phyloP scores from a whole-genome alignment of 805 yeast genomes.

The Saturnispora quitensis region DNA sequence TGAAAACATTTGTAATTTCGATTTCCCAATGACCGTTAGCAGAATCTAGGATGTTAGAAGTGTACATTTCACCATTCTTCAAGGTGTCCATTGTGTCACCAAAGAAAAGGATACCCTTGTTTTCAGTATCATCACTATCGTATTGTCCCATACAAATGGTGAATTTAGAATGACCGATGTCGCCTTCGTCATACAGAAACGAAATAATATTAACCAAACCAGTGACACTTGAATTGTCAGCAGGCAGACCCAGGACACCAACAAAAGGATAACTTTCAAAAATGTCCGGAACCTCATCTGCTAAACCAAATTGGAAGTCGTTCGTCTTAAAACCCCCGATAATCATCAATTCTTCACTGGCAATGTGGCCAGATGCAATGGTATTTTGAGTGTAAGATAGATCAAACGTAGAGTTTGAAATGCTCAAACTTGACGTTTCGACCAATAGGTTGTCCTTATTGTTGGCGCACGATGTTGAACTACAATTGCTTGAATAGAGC shows the following conservation, averaged over 20 bases:
- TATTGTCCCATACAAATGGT: conserved; percentile 36
- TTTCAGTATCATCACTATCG: conserved; percentile 16
- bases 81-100: conserved; percentile 32
- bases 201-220: conserved; percentile 33
- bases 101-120: conserved; percentile 36
- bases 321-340: conserved; percentile 30
- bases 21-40: conserved; percentile 44
- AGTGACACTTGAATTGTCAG: conserved; percentile 29
- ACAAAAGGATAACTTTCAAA: conserved; percentile 44
- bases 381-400: conserved; percentile 46
- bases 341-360: conserved; percentile 27
- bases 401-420: conserved; percentile 29
- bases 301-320: conserved; percentile 45
- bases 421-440: conserved; percentile 3
- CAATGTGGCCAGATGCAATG: conserved; percentile 39
- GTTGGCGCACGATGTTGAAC: conserved; percentile 32
- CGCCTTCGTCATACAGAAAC: conserved; percentile 27
- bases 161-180: conserved; percentile 33
- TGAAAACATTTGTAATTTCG: conserved; percentile 29
- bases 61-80: conserved; percentile 34
- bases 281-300: conserved; percentile 42
- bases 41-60: conserved; percentile 28
- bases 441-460: conserved; percentile 26
- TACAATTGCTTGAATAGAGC: conserved; percentile 49
- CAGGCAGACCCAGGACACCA: conserved; percentile 55